Evolutionary conservation across 1,139 yeast species (phyloP), one percentile per base, ranked within the genome.

Genomic region (Debaryomyces nepalensis): DNA sequence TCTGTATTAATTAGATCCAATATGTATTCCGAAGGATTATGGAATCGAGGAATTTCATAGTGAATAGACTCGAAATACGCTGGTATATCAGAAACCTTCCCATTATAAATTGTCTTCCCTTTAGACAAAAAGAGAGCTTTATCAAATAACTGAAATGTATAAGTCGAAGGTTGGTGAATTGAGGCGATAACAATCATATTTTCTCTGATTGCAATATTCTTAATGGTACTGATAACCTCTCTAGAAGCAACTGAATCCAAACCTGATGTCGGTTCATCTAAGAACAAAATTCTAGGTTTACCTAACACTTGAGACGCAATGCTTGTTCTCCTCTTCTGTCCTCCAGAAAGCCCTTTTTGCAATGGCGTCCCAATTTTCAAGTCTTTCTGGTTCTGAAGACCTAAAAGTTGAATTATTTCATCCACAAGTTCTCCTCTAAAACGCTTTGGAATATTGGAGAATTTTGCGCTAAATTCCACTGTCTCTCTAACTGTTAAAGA

Each of bases 211-310:
- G 68, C 67, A 22, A 62, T 44, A 24, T 49, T 50, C 35, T 58
- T 57, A 33, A 64, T 49, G 33, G 53, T 52, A 10, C 52, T 46
- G 16, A 64, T 56, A 11, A 64, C 60, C 37, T 60, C 60, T 42
- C 57, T 50, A 4, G 70, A 59, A 24, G 63, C 55, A 11, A 51
- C 59, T 51, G 93, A 80, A 59, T 89, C 96, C 19, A 89, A 69
- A 0, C 97, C 96, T 1, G 95, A 86, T 0, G 96, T 88, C 1
- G 96, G 96, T 53, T 88, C 96, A 62, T 88, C 96, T 31, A 88
- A 65, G 42, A 87, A 74, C 37, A 88, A 63, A 23, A 88, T 75
- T 47, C 82, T 82, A 0, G 95, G 95, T 41, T 80, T 79, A 41
- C 83, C 81, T 26, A 87, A 66, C 31, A 88, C 66, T 58, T 88